These are phyloP conservation scores for Fomitiporia mediterranea DNA, from an alignment of 1,284 basidiomycete species.

Conservation along the genomic window DNA sequence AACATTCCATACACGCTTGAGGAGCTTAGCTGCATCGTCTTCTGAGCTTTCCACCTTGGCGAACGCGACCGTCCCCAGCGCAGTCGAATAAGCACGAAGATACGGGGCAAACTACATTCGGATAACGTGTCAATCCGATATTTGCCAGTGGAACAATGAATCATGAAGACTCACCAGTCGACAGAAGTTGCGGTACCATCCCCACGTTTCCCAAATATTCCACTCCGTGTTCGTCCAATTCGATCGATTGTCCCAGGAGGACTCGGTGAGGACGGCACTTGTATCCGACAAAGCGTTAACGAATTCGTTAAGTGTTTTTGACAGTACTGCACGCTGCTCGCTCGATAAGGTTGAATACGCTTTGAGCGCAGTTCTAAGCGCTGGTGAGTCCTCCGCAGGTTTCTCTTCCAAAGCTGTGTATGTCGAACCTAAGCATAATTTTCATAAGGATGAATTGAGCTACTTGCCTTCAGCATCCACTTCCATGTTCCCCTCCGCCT, in stretches of 20 bases:
- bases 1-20: conserved; percentile 66
- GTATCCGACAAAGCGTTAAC: conserved; percentile 52
- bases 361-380: conserved; percentile 63
- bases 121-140: conserved; percentile 11
- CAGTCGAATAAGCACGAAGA: conserved; percentile 61
- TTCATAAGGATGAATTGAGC: conserved; percentile 27
- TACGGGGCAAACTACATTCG: conserved; percentile 65
- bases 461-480: conserved; percentile 64
- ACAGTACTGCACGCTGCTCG: conserved; percentile 69
- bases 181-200: conserved; percentile 84
- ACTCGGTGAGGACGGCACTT: conserved; percentile 42
- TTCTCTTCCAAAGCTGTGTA: conserved; percentile 37
- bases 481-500: conserved; percentile 64
- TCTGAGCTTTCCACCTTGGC: conserved; percentile 49
- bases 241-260: conserved; percentile 63
- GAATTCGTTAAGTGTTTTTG: conserved; percentile 66
- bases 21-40: conserved; percentile 51
- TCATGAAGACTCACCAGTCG: conserved; percentile 51
- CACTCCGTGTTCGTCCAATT: conserved; percentile 69
- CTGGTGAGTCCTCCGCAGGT: conserved; percentile 54
- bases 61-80: conserved; percentile 61
- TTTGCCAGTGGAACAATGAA: conserved; percentile 1
- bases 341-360: conserved; percentile 66
- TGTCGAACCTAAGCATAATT: neutral
- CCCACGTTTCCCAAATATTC: conserved; percentile 80